A percentile compares a stretch with the other conserved stretches of the same genome.
Conservation (phyloP, 163 green algal species). For the Scenedesmus sp. region DNA sequence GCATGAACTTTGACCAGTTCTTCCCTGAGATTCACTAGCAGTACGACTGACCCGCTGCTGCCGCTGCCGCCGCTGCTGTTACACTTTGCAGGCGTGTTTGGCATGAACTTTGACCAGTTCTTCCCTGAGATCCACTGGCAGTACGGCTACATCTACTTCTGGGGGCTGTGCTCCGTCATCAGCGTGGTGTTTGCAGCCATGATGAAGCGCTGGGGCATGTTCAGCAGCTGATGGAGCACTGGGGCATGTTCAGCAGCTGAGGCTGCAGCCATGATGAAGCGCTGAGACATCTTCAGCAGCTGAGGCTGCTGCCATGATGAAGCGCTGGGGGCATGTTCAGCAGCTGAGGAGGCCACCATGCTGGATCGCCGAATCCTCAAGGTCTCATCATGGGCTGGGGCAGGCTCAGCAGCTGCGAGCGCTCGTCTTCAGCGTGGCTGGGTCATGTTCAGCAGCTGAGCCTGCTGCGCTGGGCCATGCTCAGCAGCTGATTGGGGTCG, state of each 20-base stretch:
- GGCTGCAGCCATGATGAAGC: background rate
- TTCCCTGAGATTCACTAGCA: background rate
- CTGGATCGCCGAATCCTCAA: too few species aligned
- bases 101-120: slow-evolving; percentile 54
- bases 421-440: background rate
- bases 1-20: too few species aligned
- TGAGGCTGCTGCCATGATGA: too few species aligned
- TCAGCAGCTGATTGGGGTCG: background rate
- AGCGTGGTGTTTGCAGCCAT: slow-evolving; percentile 29
- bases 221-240: background rate
- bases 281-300: too few species aligned
- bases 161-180: slow-evolving; percentile 31
- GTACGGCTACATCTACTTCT: slow-evolving; percentile 65
- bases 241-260: background rate
- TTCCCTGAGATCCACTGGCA: slow-evolving; percentile 57
- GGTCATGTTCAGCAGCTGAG: slow-evolving; percentile 15
- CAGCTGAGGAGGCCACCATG: too few species aligned
- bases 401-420: too few species aligned
- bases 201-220: slow-evolving; percentile 29
- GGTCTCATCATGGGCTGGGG: too few species aligned
- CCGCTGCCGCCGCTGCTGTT: background rate
- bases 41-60: background rate
- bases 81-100: slow-evolving; percentile 7
- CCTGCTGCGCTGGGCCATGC: background rate
- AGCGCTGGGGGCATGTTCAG: too few species aligned